phyloP scores from a whole-genome alignment of 2,329 filamentous ascomycete species.

The Penicillium sclerotigenum region DNA sequence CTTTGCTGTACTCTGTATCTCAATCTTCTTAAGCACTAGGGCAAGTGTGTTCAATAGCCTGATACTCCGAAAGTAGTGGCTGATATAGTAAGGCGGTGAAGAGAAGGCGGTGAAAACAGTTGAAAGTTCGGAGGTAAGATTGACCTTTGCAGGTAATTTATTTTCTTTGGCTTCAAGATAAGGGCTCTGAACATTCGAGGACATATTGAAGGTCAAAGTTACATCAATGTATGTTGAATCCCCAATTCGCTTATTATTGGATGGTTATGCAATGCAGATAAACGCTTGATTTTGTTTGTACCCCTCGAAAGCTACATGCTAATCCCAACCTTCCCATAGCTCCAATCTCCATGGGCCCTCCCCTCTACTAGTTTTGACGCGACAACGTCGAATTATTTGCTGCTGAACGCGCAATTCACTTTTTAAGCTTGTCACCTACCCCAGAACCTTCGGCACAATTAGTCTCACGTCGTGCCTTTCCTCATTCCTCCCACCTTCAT shows the following conservation, averaged over 20 bases:
- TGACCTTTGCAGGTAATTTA: constrained; percentile 1
- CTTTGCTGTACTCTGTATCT: background rate
- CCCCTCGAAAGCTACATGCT: background rate
- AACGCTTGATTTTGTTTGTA: constrained; percentile 3
- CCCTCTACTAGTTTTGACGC: constrained; percentile 1
- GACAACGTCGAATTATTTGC: background rate
- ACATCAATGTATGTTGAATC: background rate
- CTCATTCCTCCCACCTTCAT: background rate
- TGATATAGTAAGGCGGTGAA: background rate
- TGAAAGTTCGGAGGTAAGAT: background rate
- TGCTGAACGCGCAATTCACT: background rate
- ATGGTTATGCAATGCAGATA: background rate
- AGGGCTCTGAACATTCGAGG: background rate
- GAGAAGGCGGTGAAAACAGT: background rate
- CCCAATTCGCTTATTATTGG: constrained; percentile 16
- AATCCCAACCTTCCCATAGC: constrained; percentile 1
- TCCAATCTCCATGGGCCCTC: background rate
- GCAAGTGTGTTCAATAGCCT: background rate
- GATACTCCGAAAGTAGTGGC: background rate
- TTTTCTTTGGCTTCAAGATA: constrained; percentile 1
- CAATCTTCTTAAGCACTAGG: background rate
- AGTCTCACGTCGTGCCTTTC: background rate
- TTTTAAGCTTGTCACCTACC: background rate
- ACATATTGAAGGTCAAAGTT: background rate
- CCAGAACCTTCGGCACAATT: background rate